Percentiles rank a stretch among this genome's conserved stretches.
Conservation (phyloP, 1,284 basidiomycete species). For the Macrocystidia cucumis region DNA sequence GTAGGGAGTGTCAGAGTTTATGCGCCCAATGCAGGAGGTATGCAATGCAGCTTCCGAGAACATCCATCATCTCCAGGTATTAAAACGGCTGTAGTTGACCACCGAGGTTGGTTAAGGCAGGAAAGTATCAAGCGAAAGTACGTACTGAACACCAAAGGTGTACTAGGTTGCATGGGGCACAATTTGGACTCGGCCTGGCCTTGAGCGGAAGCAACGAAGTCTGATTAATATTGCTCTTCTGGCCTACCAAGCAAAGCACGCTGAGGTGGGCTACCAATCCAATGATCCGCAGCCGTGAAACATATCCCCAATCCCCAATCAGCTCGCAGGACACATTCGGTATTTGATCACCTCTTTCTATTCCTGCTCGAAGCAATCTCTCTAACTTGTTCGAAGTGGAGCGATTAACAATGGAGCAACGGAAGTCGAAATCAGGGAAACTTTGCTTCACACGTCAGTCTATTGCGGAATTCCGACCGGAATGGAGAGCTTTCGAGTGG, state of each 20-base stretch:
- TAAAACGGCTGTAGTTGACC: slow-evolving; percentile 23
- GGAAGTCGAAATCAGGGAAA: slow-evolving; percentile 32
- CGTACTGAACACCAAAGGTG: too few relatives aligned
- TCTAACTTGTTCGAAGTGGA: slow-evolving; percentile 17
- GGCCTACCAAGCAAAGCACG: slow-evolving; percentile 30
- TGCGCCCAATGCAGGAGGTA: slow-evolving; percentile 35
- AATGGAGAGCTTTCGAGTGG: slow-evolving; percentile 30
- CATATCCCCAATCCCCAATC: neutral
- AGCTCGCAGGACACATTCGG: slow-evolving; percentile 31
- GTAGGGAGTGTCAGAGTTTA: slow-evolving; percentile 31
- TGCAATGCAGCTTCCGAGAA: neutral
- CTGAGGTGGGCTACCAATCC: slow-evolving; percentile 22
- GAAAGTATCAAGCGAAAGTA: too few relatives aligned
- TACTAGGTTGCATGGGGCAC: slow-evolving; percentile 35
- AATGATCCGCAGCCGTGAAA: neutral
- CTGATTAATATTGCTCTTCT: slow-evolving; percentile 32
- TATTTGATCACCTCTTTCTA: slow-evolving; percentile 9
- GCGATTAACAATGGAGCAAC: slow-evolving; percentile 31
- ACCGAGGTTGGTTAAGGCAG: slow-evolving; percentile 30
- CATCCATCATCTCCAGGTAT: too few relatives aligned
- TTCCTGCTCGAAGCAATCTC: neutral
- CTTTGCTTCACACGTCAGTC: slow-evolving; percentile 28
- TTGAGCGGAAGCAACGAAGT: slow-evolving; percentile 34
- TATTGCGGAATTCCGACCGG: slow-evolving; percentile 34
- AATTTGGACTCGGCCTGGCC: slow-evolving; percentile 34